Base-by-base conservation (phyloP, 2,329 filamentous ascomycete species). In the Dryadomyces sulphureus region DNA sequence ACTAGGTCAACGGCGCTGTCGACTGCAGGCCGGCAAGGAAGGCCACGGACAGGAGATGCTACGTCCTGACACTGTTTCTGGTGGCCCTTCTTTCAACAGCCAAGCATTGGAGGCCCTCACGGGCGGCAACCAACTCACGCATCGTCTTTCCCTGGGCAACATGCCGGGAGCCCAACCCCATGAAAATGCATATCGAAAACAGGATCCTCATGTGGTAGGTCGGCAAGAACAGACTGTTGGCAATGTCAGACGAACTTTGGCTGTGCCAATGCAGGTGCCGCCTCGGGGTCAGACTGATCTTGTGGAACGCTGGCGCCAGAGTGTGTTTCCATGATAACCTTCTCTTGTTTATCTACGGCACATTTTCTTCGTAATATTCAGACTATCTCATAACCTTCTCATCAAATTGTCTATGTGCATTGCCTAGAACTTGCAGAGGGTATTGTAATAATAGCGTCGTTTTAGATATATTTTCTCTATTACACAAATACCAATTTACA, bases 1-100 rank as follows among this genome's bases (percentile, higher is more conserved):
- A 0, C 68, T 92, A 0, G 85, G 84, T 9, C 83, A 90, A 59
- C 78, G 85, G 11, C 78, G 84, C 1, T 77, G 77, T 24, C 75
- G 85, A 22, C 67, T 92, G 2, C 83, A 88, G 58, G 77, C 79
- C 7, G 77, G 81, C 55, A 69, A 70, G 22, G 79, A 84, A 60
- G 79, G 79, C 7, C 72, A 75, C 24, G 72, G 75, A 50, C 64
- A 68, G 38, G 73, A 74, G 52, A 73, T 75, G 59, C 32, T 41
- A 7, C 65, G 63, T 38, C 57, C 62, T 34, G 59, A 45, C 17
- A 43, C 46, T 22, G 21, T 21, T n/a, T 16, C n/a, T 9, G 22
- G 8, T 16, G 27, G 12, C 2, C 53, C 53, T 6, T 49, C 49
- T 17, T 48, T 57, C 12, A 58, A 56, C 19, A 46, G 40, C 35